Conservation (phyloP, 2,329 filamentous ascomycete genomes). For the Claviceps lovelessii region DNA sequence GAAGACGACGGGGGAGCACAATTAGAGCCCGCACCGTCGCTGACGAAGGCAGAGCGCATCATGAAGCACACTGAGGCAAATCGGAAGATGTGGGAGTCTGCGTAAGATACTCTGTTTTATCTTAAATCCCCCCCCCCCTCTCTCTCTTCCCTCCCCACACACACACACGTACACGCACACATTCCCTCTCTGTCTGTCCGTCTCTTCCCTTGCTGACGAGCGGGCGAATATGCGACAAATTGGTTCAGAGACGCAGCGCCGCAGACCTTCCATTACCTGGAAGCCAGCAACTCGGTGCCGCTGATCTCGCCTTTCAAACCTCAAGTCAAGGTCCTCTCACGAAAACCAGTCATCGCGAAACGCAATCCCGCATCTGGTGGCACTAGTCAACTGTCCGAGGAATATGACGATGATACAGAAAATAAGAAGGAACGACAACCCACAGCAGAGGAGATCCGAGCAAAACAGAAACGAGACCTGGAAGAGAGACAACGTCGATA, state of each 20-base stretch:
- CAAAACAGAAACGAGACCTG: conserved; percentile 61
- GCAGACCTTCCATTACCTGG: conserved; percentile 61
- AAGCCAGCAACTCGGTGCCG: conserved; percentile 48
- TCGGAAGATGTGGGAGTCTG: conserved; percentile 75
- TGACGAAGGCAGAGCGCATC: conserved; percentile 63
- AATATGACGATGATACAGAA: conserved; percentile 48
- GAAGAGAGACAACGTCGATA: conserved; percentile 87
- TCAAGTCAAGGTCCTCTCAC: conserved; percentile 68
- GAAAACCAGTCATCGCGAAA: conserved; percentile 56
- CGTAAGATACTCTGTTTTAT: conserved; percentile 34
- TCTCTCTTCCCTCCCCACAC: background rate
- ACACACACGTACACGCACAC: background rate
- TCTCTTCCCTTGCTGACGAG: conserved; percentile 2
- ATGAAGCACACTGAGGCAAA: conserved; percentile 74
- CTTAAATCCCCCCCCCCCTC: background rate
- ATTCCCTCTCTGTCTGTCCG: background rate
- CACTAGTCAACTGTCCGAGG: conserved; percentile 29
- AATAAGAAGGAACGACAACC: conserved; percentile 48
- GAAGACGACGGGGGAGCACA: conserved; percentile 10
- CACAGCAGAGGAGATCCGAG: conserved; percentile 62
- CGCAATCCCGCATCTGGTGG: conserved; percentile 36
- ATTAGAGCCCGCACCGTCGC: conserved; percentile 15
- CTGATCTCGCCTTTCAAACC: conserved; percentile 58
- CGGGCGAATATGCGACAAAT: background rate
- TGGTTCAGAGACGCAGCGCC: conserved; percentile 48